Percentiles rank a stretch among this genome's conserved stretches.
Conservation (phyloP, 2,329 filamentous ascomycete genomes). For the Xylariaceae sp. region DNA sequence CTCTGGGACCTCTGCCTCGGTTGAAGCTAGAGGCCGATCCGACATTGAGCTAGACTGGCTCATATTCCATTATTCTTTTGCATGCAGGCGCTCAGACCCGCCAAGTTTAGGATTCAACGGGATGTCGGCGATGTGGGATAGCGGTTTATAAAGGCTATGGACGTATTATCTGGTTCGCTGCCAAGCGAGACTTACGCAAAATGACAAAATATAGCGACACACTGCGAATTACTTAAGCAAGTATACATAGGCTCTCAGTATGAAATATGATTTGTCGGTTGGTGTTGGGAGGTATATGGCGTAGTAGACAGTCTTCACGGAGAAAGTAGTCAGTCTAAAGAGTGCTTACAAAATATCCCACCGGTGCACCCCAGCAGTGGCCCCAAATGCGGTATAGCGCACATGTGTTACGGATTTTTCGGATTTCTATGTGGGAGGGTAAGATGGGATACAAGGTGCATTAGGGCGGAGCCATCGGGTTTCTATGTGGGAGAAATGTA, state of each 20-base stretch:
- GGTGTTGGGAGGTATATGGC: too few species aligned
- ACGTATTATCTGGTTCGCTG: background rate
- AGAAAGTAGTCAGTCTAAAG: background rate
- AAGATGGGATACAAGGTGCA: too few species aligned
- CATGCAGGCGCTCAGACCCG: too few species aligned
- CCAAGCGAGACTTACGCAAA: background rate
- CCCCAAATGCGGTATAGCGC: slow-evolving; percentile 16
- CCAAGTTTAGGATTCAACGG: too few species aligned
- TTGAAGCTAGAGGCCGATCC: background rate
- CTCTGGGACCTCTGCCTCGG: background rate
- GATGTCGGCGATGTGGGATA: slow-evolving; percentile 23
- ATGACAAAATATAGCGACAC: background rate
- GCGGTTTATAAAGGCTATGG: background rate
- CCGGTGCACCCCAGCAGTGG: background rate
- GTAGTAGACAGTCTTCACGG: background rate
- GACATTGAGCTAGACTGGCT: background rate
- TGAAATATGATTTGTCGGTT: too few species aligned
- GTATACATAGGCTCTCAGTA: background rate
- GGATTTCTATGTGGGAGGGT: slow-evolving; percentile 11
- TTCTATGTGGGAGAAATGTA: slow-evolving; percentile 16
- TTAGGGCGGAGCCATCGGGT: too few species aligned
- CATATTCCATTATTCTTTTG: slow-evolving; percentile 11
- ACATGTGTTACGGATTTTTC: slow-evolving; percentile 3
- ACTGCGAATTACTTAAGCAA: background rate
- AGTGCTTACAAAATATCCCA: slow-evolving; percentile 22